Evolutionary conservation across 805 yeast genomes (phyloP), one percentile per base, ranked within the genome.

Genomic region (Wilhelminamyces savonicus): DNA sequence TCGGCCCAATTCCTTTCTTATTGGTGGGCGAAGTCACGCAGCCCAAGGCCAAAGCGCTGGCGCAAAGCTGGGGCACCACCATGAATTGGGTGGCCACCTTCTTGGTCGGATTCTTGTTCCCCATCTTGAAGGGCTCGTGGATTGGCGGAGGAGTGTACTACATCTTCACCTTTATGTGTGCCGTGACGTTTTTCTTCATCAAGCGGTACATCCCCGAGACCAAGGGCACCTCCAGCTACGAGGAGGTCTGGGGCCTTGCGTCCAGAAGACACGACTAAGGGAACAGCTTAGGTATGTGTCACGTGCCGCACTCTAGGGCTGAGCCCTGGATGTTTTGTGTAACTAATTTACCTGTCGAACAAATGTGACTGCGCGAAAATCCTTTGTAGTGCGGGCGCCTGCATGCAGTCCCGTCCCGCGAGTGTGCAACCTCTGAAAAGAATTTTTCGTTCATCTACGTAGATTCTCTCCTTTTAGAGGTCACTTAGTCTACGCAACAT

Each of bases 1-100:
- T 87, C 37, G 98, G 98, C 0, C 98, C 98, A 5, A 87, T 92
- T 31, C 98, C 98, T 24, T 90, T 92, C 59, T 59, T 90, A 41
- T 58, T 88, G 30, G 79, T 90, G 8, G 75, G 94, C 5, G 97
- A 92, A 51, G 78, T 90, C n/a, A 81, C 94, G 0, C 94, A 87
- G 36, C 59, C 71, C 2, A 75, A 77, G 35, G 90, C 90, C 2
- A 78, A 77, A 34, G 88, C 88, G 3, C 66, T 77, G 26, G 97
- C 97, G 0, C 98, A 92, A 57, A 80, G 95, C 50, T 81, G 84
- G 66, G 97, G 95, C 9, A 86, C 92, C 0, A 74, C 85, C 10
- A 74, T 84, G 62, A 92, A 90, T 53, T 90, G 97, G 97, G 43
- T 84, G 8, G 82, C 95, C 7, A 86, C 96, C 0, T 90, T 92